Evolutionary conservation across 208 protist species (phyloP).

Genomic region (Lotmaria passim): DNA sequence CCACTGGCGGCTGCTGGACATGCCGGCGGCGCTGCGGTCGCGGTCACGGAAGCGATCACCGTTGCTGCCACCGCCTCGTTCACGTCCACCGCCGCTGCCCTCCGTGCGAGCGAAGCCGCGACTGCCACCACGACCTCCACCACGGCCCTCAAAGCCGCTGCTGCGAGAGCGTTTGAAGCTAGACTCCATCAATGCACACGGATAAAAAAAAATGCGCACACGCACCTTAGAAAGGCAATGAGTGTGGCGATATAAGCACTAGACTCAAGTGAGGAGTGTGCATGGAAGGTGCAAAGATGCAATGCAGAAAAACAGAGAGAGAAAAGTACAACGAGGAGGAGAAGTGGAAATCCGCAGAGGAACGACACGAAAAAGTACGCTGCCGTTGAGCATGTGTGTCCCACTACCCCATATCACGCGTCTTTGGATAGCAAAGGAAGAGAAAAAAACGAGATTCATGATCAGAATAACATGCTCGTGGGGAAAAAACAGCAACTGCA

Average conservation of each 20-base stretch:
- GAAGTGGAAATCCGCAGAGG: too few relatives aligned
- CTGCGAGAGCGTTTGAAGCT: conserved; percentile 42
- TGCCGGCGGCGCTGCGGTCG: conserved; percentile 33
- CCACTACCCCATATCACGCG: too few relatives aligned
- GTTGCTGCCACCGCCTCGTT: conserved; percentile 8
- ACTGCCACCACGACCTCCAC: conserved; percentile 14
- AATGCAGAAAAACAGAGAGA: neutral
- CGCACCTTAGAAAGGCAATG: too few relatives aligned
- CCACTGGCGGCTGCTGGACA: conserved; percentile 41
- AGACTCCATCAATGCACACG: conserved; percentile 18
- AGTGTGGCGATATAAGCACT: neutral
- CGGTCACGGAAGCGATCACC: conserved; percentile 31
- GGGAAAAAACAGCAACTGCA: too few relatives aligned
- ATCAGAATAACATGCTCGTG: too few relatives aligned
- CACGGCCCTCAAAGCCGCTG: conserved; percentile 17
- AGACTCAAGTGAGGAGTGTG: too few relatives aligned
- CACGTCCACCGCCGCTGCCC: conserved; percentile 17
- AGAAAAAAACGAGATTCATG: too few relatives aligned
- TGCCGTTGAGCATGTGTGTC: too few relatives aligned
- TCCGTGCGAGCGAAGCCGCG: conserved; percentile 15
- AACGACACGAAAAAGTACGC: too few relatives aligned
- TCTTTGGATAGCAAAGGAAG: too few relatives aligned
- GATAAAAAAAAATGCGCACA: neutral
- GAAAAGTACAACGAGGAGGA: neutral
- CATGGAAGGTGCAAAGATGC: too few relatives aligned